These are phyloP conservation scores for button mushroom (Agaricus bisporus) DNA, from an alignment of 768 basidiomycete genomes.

Conservation along the genomic window DNA sequence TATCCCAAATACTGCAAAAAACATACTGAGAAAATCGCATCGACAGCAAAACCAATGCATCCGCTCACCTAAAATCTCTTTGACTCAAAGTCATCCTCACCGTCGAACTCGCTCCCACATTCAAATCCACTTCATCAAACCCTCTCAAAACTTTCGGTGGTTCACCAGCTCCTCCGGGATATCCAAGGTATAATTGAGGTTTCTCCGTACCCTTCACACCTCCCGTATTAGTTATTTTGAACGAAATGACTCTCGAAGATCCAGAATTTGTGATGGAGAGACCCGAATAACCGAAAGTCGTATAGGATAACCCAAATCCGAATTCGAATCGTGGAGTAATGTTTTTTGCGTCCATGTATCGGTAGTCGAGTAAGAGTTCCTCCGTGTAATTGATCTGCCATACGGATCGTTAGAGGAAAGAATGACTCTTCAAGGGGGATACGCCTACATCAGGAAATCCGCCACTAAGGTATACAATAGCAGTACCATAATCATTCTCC, in stretches of 20 bases:
- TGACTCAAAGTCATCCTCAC: slow-evolving; percentile 32
- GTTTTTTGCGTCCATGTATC: slow-evolving; percentile 49
- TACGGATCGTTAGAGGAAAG: background rate
- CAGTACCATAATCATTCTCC: slow-evolving; percentile 35
- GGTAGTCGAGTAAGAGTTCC: slow-evolving; percentile 59
- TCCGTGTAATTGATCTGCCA: slow-evolving; percentile 62
- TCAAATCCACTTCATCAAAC: slow-evolving; percentile 41
- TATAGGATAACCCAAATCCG: slow-evolving; percentile 72
- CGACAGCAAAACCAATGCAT: background rate
- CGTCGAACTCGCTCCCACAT: slow-evolving; percentile 26
- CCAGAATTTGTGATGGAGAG: slow-evolving; percentile 32
- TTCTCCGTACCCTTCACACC: slow-evolving; percentile 44
- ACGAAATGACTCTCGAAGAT: slow-evolving; percentile 30
- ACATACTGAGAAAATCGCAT: slow-evolving; percentile 3
- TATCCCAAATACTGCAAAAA: slow-evolving; percentile 43
- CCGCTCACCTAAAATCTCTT: slow-evolving; percentile 40
- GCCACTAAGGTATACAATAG: slow-evolving; percentile 35
- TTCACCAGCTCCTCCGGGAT: slow-evolving; percentile 38
- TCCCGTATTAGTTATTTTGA: slow-evolving; percentile 44
- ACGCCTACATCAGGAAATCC: slow-evolving; percentile 30
- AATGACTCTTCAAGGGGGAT: background rate
- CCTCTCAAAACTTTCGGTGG: slow-evolving; percentile 45
- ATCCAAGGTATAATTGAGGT: slow-evolving; percentile 49
- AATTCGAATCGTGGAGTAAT: slow-evolving; percentile 57
- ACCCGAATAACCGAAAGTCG: slow-evolving; percentile 58